Base-by-base conservation (phyloP, 352 stramenopile genomes). In the Pythium coloratum region DNA sequence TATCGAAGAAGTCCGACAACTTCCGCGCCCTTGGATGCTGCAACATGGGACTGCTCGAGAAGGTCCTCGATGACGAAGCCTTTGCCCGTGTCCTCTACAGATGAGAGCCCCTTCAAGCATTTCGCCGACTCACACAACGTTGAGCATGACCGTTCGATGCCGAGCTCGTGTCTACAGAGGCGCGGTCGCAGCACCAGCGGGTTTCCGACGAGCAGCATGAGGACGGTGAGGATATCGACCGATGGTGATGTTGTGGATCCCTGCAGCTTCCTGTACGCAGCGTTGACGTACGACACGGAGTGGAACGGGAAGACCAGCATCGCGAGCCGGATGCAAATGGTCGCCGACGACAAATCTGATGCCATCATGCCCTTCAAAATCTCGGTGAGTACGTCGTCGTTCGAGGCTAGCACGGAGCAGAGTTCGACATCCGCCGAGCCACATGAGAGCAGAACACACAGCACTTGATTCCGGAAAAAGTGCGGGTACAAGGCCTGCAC, bases 221-320 rank as follows among this genome's bases (percentile, higher is more conserved):
- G 60, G 44, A 81, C 47, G 2, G 32, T 64, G 3, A 73, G 26
- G 33, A 73, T 63, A 24, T 73, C 57, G 2, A 36, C 30, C 5
- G 32, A 40, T 0, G 26, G 18, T 0, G 42, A 91, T 40, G 53
- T 88, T 78, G 51, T 90, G 73, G 36, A 56, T 55, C 40, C 46
- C 14, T 59, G 61, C 2, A 32, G 47, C 34, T 66, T 67, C 6
- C 61, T 49, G 42, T 72, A 72, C 16, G 61, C 56, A 16, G 64
- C 55, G 66, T 92, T 96, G 14, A 96, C 75, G 7, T 71, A 71
- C n/a, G 81, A 84, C 0, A 96, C 77, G 0, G 88, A 94, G 62
- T 91, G 82, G 8, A 91, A 66, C 0, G 88, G 88, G 64, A 96
- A 91, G 38, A 94, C 73, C 9, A 96, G 70, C 88, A 94, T 94